Base-by-base conservation (phyloP, 2,329 filamentous ascomycete genomes). In the Pseudocercospora fijiensis region DNA sequence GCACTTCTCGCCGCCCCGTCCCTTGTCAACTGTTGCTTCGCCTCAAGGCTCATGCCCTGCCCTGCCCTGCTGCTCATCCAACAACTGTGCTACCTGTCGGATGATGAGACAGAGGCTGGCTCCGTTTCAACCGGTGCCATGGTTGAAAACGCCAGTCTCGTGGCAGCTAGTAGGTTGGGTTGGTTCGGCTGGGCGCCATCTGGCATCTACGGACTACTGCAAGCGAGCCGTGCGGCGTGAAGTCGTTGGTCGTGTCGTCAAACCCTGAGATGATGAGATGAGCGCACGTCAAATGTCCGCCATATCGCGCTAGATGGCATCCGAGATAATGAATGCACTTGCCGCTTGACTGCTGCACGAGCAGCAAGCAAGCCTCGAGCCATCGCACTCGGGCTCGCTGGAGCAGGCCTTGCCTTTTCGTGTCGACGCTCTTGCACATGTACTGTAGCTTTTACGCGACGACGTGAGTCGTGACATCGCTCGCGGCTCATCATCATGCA, bases 121-220 rank as follows among this genome's bases (percentile, higher is more conserved):
- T 26, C 26, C 49, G 18, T 53, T 26, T 27, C 9, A 57, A 43
- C 30, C 55, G 55, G 55, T 57, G 55, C 33, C 55, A 33, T 57
- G 55, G 30, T 33, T 30, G 8, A 53, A 28, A 53, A 28, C 26
- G 49, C 49, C 49, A 53, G 49, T 53, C 49, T 53, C 49, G 49
- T 53, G 49, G 49, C 49, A 30, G 49, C 49, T 24, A 28, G n/a
- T n/a, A n/a, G n/a, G n/a, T n/a, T n/a, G n/a, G 49, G 26, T 28
- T 53, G 49, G 49, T n/a, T 53, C 49, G 49, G 49, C 49, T 27
- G 26, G 49, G 16, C 49, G 49, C 26, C 26, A 53, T 24, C 45
- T 22, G 3, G 2, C 13, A n/a, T n/a, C n/a, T n/a, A n/a, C n/a
- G n/a, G n/a, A n/a, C 33, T 37, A 37, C 33, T 37, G 24, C 49